Percentiles rank a stretch among this genome's conserved stretches.
Evolutionary conservation across 495 filamentous ascomycete genomes (phyloP).

Genomic region (Hyaloscypha finlandica): DNA sequence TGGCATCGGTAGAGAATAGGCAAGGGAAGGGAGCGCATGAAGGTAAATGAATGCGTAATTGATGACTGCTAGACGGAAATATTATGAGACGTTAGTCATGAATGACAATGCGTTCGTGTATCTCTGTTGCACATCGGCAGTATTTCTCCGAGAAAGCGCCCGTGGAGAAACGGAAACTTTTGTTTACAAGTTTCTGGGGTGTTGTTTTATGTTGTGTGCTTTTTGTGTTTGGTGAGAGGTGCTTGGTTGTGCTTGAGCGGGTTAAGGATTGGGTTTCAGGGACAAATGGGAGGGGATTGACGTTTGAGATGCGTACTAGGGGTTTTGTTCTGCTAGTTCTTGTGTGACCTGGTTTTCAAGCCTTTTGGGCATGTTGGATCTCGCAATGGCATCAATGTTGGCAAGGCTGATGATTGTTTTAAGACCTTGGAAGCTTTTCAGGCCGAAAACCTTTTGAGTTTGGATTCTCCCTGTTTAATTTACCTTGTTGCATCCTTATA

Average conservation of each 20-base stretch:
- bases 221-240: not conserved
- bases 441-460: too few relatives aligned
- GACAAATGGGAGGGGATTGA: not conserved
- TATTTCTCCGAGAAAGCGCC: conserved; percentile 13
- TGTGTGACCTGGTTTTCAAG: not conserved
- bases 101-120: not conserved
- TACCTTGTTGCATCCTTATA: too few relatives aligned
- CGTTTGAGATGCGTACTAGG: not conserved
- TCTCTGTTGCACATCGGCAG: conserved; percentile 23
- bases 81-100: not conserved
- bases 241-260: not conserved
- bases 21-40: too few relatives aligned
- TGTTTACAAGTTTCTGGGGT: not conserved
- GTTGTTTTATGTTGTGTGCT: not conserved
- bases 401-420: not conserved
- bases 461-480: too few relatives aligned
- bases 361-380: too few relatives aligned
- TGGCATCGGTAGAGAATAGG: too few relatives aligned
- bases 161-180: not conserved
- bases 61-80: not conserved
- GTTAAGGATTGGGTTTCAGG: not conserved
- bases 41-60: not conserved
- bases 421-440: not conserved
- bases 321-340: not conserved
- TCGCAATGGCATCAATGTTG: not conserved